Base-by-base conservation (phyloP, 2,329 filamentous ascomycete species). In the Westerdykella sp. region DNA sequence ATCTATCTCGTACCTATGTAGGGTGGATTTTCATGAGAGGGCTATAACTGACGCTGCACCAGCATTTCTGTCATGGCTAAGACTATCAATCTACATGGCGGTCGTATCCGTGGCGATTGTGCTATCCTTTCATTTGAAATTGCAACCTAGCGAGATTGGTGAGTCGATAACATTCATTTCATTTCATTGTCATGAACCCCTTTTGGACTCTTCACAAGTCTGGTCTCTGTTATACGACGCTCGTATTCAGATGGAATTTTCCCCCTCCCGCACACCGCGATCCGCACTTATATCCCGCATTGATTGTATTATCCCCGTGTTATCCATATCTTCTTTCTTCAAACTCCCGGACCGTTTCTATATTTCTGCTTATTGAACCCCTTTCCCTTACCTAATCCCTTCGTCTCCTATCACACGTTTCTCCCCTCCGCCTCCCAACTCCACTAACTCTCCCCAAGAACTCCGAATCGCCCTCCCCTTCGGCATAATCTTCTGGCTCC, bases 21-120 rank as follows among this genome's bases (percentile, higher is more conserved):
- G 18, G 18, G 3, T 35, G 32, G 7, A 10, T 15, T 11, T 15
- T 3, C 5, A 14, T 3, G 7, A 35, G 32, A 35, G n/a, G 13
- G 9, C 3, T 11, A 22, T 18, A 4, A 14, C 32, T 35, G 32
- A 35, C 32, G 6, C 10, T 15, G 0, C 15, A 28, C 16, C 43
- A 73, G 69, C 80, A 0, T 96, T 96, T 62, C 82, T 97, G 22
- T 93, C 91, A 2, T 96, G 93, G 77, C 80, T 97, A 15, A 83
- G 90, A 4, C 78, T 97, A 2, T 83, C 86, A 25, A 80, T 95
- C 55, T 95, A 95, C 71, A 90, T 97, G 78, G 82, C 88, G 51
- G 75, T 98, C 40, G 88, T 97, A 7, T 81, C 87, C 22, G 79
- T 95, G 25, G 91, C 93, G 40, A 95, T 98, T 53, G 82, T 95